These are phyloP conservation scores for Gossypium trilobum DNA, from an alignment of 441 rosid genomes.

Conservation along the genomic window DNA sequence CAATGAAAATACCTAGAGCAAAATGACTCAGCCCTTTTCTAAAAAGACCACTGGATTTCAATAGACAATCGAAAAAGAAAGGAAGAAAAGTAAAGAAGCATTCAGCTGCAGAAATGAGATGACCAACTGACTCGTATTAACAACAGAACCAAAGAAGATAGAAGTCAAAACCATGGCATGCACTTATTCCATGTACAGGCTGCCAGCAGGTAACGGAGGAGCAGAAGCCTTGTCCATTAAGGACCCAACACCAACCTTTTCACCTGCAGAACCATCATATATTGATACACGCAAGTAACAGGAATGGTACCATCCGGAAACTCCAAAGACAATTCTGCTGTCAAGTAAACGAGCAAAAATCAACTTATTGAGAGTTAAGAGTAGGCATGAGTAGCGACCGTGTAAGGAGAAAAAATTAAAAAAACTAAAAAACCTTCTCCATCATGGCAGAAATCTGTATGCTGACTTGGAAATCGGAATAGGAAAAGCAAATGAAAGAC, in stretches of 20 bases:
- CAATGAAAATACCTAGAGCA: neutral
- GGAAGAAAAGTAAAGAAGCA: neutral
- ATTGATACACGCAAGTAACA: slow-evolving; percentile 86
- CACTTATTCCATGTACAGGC: slow-evolving; percentile 95
- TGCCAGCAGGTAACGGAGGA: slow-evolving; percentile 68
- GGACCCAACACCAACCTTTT: slow-evolving; percentile 87
- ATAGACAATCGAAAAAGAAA: neutral
- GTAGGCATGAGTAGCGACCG: slow-evolving; percentile 1
- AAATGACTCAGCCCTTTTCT: neutral
- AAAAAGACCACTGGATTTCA: neutral
- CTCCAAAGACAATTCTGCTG: slow-evolving; percentile 86
- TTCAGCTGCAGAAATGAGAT: neutral
- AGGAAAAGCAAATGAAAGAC: slow-evolving; percentile 83
- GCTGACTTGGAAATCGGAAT: slow-evolving; percentile 70
- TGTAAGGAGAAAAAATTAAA: neutral
- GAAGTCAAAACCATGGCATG: slow-evolving; percentile 61
- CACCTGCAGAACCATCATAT: slow-evolving; percentile 70
- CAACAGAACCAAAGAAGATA: neutral
- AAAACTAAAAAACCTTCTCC: slow-evolving; percentile 49
- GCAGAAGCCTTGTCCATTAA: slow-evolving; percentile 19
- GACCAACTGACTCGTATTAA: neutral
- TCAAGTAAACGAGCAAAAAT: slow-evolving; percentile 13
- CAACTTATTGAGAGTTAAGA: neutral
- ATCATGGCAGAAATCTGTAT: slow-evolving; percentile 27
- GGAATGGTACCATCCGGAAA: slow-evolving; percentile 99